phyloP scores from a whole-genome alignment of 2,329 filamentous ascomycete genomes.

The Exophiala bonariae region DNA sequence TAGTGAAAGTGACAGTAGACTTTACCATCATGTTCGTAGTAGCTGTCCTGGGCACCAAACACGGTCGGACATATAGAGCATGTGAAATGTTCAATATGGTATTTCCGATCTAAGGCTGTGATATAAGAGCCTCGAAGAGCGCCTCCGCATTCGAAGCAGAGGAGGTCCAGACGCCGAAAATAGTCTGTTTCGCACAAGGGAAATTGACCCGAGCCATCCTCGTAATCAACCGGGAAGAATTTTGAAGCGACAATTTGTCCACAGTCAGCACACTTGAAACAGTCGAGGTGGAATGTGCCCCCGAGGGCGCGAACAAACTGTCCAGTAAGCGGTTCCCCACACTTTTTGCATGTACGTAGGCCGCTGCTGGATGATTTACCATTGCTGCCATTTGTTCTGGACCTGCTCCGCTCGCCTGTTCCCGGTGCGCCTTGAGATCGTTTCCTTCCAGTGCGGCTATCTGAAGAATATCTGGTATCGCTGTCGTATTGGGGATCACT shows the following conservation, averaged over 20 bases:
- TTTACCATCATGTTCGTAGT: constrained; percentile 95
- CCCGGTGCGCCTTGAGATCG: constrained; percentile 26
- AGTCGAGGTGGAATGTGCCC: constrained; percentile 94
- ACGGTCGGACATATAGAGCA: constrained; percentile 95
- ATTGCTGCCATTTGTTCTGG: constrained; percentile 34
- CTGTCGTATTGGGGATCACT: constrained; percentile 25
- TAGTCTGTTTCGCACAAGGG: constrained; percentile 98
- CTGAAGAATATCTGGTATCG: constrained; percentile 25
- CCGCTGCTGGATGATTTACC: constrained; percentile 24
- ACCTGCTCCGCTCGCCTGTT: constrained; percentile 31
- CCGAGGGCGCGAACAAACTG: constrained; percentile 94
- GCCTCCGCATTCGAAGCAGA: constrained; percentile 89
- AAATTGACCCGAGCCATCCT: constrained; percentile 79
- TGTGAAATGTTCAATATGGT: constrained; percentile 98
- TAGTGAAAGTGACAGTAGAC: constrained; percentile 99
- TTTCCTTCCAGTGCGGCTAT: constrained; percentile 29
- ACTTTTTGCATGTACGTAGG: constrained; percentile 75
- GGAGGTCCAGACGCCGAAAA: constrained; percentile 83
- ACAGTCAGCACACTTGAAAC: constrained; percentile 96
- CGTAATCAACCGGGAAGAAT: constrained; percentile 95
- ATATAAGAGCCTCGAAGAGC: constrained; percentile 96
- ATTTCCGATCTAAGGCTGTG: constrained; percentile 94
- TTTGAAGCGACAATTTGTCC: constrained; percentile 96
- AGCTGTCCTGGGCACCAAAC: constrained; percentile 97
- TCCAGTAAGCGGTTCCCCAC: constrained; percentile 80